Base-by-base conservation (phyloP, 1,284 basidiomycete genomes). In the Leccinum griseonigrum region DNA sequence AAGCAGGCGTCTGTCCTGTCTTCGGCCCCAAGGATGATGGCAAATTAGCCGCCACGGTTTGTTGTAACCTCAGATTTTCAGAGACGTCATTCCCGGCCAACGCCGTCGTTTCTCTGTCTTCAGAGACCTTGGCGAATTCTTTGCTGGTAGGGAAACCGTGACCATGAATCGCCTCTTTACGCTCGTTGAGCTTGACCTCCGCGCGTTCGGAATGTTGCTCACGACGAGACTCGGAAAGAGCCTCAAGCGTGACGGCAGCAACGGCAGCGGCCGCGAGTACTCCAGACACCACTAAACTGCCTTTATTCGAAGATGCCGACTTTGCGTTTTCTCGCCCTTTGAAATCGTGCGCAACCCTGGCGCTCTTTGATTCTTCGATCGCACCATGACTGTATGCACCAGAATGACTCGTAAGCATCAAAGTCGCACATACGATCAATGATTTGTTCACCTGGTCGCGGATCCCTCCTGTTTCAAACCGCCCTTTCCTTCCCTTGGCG, bases 181-280 rank as follows among this genome's bases (percentile, higher is more conserved):
- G n/a, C 9, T 56, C 55, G 3, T 59, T 61, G n/a, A 2, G n/a
- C 55, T 57, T 58, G 13, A 40, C 57, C 10, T 38, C 31, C 3
- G 18, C 16, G 11, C 14, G 54, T 13, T 63, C 38, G 1, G 48
- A 31, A 48, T 14, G 43, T 38, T 63, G 43, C 54, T 69, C 46
- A 8, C 57, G 57, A 29, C 34, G 56, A 10, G 50, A 50, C 13
- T 64, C 63, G 8, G 62, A 1, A n/a, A 36, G 46, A 14, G 63
- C 60, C 46, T 71, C 69, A 1, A 55, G 43, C 0, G 57, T 64
- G n/a, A 53, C 32, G 4, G 69, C 60, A 1, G 61, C 63, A 29
- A 69, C n/a, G 3, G 34, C 57, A 0, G 63, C 67, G 3, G 59
- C 11, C 9, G 67, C 60, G 2, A 73, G 58, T 46, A 60, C 11